A percentile compares a stretch with the other conserved stretches of the same genome.
Evolutionary conservation across 768 basidiomycete species (phyloP).

Genomic region (Mycena alexandri): DNA sequence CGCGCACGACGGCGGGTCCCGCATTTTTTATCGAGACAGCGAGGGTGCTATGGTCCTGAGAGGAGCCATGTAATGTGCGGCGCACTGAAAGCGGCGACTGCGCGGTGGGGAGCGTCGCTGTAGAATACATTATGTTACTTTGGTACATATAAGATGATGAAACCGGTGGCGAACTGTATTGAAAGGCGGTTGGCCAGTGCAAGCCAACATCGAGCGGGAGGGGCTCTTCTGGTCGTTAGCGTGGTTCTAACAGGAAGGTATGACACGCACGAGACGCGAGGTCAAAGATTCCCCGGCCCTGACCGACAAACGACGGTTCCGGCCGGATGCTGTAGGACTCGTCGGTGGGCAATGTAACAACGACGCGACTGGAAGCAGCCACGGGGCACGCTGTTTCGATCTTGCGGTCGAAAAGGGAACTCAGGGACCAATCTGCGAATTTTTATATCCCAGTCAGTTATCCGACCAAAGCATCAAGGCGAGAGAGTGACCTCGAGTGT

Average conservation of each 20-base stretch:
- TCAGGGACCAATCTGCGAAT: slow-evolving; percentile 80
- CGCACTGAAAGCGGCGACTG: slow-evolving; percentile 69
- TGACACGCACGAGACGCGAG: slow-evolving; percentile 58
- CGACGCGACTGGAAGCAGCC: slow-evolving; percentile 69
- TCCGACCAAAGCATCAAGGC: not conserved
- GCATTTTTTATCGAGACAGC: slow-evolving; percentile 76
- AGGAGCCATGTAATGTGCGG: slow-evolving; percentile 79
- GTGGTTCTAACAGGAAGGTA: not conserved
- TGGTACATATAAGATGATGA: not conserved
- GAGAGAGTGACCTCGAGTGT: slow-evolving; percentile 56
- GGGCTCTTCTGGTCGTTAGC: slow-evolving; percentile 43
- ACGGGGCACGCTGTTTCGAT: slow-evolving; percentile 79
- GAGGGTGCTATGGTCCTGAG: slow-evolving; percentile 83
- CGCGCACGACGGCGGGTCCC: slow-evolving; percentile 54
- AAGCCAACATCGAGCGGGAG: slow-evolving; percentile 70
- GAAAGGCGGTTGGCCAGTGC: slow-evolving; percentile 70
- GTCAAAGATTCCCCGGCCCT: slow-evolving; percentile 61
- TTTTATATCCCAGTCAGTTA: not conserved
- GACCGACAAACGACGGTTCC: slow-evolving; percentile 55
- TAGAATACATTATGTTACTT: not conserved
- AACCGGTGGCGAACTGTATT: slow-evolving; percentile 62
- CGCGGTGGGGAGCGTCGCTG: slow-evolving; percentile 44
- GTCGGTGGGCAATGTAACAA: slow-evolving; percentile 60
- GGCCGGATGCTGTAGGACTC: slow-evolving; percentile 64
- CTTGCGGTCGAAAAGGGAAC: slow-evolving; percentile 73